Base-by-base conservation (phyloP, 345 rosid genomes). In the Nasturtium officinale region DNA sequence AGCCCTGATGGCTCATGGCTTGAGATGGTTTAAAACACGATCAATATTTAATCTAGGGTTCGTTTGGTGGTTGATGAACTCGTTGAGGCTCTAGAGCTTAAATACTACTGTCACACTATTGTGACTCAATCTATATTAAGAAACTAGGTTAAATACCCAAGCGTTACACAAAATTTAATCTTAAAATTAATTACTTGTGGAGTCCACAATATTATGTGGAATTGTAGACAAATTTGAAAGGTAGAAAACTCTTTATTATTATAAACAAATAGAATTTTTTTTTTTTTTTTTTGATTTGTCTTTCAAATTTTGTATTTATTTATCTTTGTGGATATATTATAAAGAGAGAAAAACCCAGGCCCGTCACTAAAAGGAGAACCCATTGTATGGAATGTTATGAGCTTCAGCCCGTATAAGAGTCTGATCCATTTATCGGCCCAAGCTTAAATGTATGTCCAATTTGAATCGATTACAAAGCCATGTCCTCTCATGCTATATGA, bases 1-100 rank as follows among this genome's bases (percentile, higher is more conserved):
- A 57, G 56, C 72, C 70, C 21, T n/a, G 51, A 42, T 17, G 71
- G 71, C 35, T 77, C 76, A 57, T 54, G 76, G 70, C 69, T 67
- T 73, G 78, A 67, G 67, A 38, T 47, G 45, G 58, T 73, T 54
- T 54, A 40, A 62, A 42, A 45, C 56, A 45, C 48, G 65, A 50
- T 30, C 20, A 57, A 37, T 43, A 59, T 54, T n/a, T n/a, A 58
- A 58, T 48, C 38, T 67, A 66, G 73, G 78, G 45, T 50, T 67
- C 18, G 73, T 58, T 65, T 55, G 15, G 56, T 72, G 21, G 72
- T 46, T 55, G 59, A 55, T 65, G 53, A 40, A 66, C 53, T 66
- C 73, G 61, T 54, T 50, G 72, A 47, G 26, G 40, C 59, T 56
- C 46, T 43, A 5, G 2, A 30, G 32, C 15, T 51, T 54, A 10